A percentile compares a stretch with the other conserved stretches of the same genome.
Conservation (phyloP, 495 filamentous ascomycete genomes). For the Xylaria acuta region DNA sequence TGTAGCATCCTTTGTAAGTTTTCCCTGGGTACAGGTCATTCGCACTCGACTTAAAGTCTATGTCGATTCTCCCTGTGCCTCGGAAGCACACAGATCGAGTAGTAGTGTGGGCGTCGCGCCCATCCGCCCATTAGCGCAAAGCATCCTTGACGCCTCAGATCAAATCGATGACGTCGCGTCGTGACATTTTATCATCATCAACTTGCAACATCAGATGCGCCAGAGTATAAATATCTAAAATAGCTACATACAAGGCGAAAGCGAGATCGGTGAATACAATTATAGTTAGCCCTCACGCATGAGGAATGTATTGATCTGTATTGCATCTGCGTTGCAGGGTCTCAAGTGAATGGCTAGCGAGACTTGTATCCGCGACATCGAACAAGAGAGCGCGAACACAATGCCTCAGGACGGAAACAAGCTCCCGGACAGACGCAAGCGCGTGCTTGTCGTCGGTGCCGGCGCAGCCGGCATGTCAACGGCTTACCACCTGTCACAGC, state of each 20-base stretch:
- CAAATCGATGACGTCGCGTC: conserved; percentile 27
- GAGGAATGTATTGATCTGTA: neutral
- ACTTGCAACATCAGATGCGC: neutral
- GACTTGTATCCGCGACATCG: conserved; percentile 25
- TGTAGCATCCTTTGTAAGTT: neutral
- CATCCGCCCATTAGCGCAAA: neutral
- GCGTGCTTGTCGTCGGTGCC: conserved; percentile 66
- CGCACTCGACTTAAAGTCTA: neutral
- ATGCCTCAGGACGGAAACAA: conserved; percentile 31
- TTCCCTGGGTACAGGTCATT: neutral
- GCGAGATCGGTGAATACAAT: neutral
- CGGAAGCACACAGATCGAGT: conserved; percentile 8
- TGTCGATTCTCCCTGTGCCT: neutral
- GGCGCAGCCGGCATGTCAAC: conserved; percentile 78
- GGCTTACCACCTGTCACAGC: conserved; percentile 73
- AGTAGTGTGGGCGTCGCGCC: neutral
- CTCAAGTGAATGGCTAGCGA: conserved; percentile 16
- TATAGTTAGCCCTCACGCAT: neutral
- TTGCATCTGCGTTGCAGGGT: neutral
- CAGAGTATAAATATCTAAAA: neutral
- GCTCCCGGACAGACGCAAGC: conserved; percentile 44
- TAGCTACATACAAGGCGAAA: neutral
- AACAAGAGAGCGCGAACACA: conserved; percentile 14
- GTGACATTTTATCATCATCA: conserved; percentile 23
- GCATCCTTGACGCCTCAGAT: neutral